These are phyloP conservation scores for Talaromyces amestolkiae DNA, from an alignment of 2,329 filamentous ascomycete species.

Conservation along the genomic window DNA sequence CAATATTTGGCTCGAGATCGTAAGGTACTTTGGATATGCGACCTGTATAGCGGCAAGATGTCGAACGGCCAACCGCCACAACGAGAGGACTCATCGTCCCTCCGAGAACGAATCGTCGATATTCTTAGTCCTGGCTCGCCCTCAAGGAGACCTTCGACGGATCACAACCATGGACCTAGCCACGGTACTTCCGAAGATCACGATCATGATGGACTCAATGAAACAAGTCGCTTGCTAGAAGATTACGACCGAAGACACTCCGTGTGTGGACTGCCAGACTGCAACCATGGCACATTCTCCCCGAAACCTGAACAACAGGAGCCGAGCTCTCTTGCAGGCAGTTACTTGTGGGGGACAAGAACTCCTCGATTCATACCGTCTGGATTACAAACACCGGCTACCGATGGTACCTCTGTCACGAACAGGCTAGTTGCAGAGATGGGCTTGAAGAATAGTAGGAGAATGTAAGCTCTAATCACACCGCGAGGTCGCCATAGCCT, in stretches of 20 bases:
- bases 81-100: constrained; percentile 14
- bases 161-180: constrained; percentile 8
- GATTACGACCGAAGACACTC: constrained; percentile 39
- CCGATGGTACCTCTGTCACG: constrained; percentile 67
- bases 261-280: constrained; percentile 46
- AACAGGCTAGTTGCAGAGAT: constrained; percentile 68
- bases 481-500: not conserved
- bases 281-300: constrained; percentile 75
- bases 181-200: not conserved
- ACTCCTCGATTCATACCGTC: constrained; percentile 23
- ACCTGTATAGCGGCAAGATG: constrained; percentile 8
- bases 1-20: no score
- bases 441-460: constrained; percentile 68
- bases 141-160: constrained; percentile 14
- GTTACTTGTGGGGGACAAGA: constrained; percentile 23
- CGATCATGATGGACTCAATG: constrained; percentile 21
- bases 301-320: constrained; percentile 58
- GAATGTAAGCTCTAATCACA: constrained; percentile 59
- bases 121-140: constrained; percentile 29
- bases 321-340: constrained; percentile 31
- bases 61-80: constrained; percentile 10
- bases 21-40: not conserved
- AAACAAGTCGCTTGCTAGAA: constrained; percentile 39
- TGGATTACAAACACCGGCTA: constrained; percentile 44
- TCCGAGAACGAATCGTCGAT: constrained; percentile 32